phyloP scores from a whole-genome alignment of 345 rosid species.

The Psidium guajava region DNA sequence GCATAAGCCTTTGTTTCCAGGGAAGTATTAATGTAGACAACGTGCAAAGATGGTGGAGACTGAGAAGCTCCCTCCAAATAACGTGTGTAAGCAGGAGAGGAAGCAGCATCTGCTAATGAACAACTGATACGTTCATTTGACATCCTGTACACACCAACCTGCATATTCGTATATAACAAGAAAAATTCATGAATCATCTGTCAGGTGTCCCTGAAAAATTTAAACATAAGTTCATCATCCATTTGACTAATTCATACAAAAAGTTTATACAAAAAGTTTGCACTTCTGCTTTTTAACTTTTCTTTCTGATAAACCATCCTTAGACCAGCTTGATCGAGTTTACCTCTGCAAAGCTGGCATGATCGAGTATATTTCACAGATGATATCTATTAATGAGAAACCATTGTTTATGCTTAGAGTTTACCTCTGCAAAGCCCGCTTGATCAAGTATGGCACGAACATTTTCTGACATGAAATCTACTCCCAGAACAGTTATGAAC shows the following conservation, averaged over 20 bases:
- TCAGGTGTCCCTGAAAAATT: not conserved
- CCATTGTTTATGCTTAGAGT: not conserved
- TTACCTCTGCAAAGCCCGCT: conserved; percentile 75
- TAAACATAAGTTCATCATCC: not conserved
- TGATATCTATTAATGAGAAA: not conserved
- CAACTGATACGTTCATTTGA: conserved; percentile 85
- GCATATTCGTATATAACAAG: not conserved
- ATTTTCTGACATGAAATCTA: conserved; percentile 97
- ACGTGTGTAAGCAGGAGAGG: conserved; percentile 67
- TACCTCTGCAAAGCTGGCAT: not conserved
- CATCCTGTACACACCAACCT: conserved; percentile 96
- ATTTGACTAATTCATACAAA: not conserved
- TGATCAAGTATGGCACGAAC: conserved; percentile 95
- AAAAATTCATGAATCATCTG: not conserved
- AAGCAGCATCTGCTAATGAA: conserved; percentile 96
- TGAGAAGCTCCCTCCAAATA: conserved; percentile 70
- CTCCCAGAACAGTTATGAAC: conserved; percentile 83
- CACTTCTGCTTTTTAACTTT: not conserved
- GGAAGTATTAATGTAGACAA: conserved; percentile 87
- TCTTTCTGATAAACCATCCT: not conserved
- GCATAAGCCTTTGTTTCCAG: conserved; percentile 92
- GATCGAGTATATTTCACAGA: not conserved
- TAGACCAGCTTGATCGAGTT: not conserved
- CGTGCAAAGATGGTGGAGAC: conserved; percentile 65
- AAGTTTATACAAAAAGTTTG: not conserved